Conservation (phyloP, 495 filamentous ascomycete species). For the Tuber melanosporum region DNA sequence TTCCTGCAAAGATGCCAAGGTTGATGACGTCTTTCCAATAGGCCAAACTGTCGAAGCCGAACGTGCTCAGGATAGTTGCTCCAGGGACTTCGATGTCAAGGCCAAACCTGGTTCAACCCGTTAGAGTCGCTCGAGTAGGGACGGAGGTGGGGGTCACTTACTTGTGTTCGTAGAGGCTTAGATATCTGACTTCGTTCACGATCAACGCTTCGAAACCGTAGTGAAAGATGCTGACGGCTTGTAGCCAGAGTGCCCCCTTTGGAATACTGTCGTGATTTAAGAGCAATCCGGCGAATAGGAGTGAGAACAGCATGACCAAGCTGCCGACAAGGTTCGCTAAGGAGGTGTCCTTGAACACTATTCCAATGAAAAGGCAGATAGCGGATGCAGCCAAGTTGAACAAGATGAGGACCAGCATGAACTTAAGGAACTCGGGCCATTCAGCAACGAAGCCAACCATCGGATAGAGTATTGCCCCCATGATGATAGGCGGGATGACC, state of each 20-base stretch:
- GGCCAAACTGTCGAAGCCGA: constrained; percentile 79
- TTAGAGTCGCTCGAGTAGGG: constrained; percentile 20
- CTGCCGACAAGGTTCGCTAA: constrained; percentile 93
- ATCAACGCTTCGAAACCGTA: constrained; percentile 92
- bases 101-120: constrained; percentile 46
- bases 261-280: constrained; percentile 94
- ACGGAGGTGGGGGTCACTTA: constrained; percentile 44
- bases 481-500: constrained; percentile 89
- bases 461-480: constrained; percentile 94
- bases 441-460: constrained; percentile 93
- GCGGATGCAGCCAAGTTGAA: constrained; percentile 92
- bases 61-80: constrained; percentile 84
- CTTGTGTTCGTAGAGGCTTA: constrained; percentile 85
- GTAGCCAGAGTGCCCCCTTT: constrained; percentile 72
- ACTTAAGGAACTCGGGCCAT: constrained; percentile 78
- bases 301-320: constrained; percentile 93
- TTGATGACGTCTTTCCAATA: constrained; percentile 81
- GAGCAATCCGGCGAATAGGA: constrained; percentile 87
- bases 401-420: constrained; percentile 82
- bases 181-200: constrained; percentile 92
- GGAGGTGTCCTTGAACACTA: constrained; percentile 82
- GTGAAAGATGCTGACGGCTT: constrained; percentile 97
- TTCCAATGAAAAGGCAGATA: constrained; percentile 94
- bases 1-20: constrained; percentile 70
- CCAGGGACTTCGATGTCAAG: constrained; percentile 95